phyloP scores from a whole-genome alignment of 2,329 filamentous ascomycete genomes.

The Zasmidium cellare region DNA sequence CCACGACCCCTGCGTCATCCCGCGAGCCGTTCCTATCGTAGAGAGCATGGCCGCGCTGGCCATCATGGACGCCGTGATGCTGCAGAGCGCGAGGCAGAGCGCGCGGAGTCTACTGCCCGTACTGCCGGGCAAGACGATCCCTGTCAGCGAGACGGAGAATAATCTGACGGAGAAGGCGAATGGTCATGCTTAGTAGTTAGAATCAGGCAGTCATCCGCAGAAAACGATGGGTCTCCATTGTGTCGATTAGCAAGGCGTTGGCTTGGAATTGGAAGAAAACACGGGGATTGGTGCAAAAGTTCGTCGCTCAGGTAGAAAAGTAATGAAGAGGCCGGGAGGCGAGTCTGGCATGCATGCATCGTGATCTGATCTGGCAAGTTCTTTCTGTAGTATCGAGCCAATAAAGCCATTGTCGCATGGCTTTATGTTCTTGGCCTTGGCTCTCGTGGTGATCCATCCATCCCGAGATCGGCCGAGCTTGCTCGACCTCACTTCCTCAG shows the following conservation, averaged over 20 bases:
- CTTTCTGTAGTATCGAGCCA: no score
- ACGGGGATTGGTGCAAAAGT: background rate
- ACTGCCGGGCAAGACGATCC: conserved; percentile 27
- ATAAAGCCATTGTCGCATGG: no score
- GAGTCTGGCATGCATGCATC: no score
- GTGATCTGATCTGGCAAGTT: no score
- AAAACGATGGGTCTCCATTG: background rate
- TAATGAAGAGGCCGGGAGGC: background rate
- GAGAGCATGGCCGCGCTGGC: conserved; percentile 90
- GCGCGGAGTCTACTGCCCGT: conserved; percentile 50
- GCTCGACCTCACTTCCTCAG: no score
- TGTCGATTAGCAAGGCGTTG: background rate
- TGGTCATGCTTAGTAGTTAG: conserved; percentile 10
- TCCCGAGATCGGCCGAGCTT: no score
- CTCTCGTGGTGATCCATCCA: no score
- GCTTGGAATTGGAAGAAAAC: background rate
- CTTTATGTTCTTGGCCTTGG: no score
- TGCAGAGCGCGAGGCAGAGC: conserved; percentile 67
- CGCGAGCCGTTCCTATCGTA: conserved; percentile 79
- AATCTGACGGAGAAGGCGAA: conserved; percentile 23
- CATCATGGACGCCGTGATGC: conserved; percentile 82
- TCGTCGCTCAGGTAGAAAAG: background rate
- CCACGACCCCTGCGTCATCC: conserved; percentile 91
- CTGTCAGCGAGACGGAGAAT: conserved; percentile 25
- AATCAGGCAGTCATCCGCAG: background rate